Percentiles rank a stretch among this genome's conserved stretches.
These are phyloP conservation scores for Cinchona pubescens DNA, from an alignment of 257 asterid species.

Conservation along the genomic window DNA sequence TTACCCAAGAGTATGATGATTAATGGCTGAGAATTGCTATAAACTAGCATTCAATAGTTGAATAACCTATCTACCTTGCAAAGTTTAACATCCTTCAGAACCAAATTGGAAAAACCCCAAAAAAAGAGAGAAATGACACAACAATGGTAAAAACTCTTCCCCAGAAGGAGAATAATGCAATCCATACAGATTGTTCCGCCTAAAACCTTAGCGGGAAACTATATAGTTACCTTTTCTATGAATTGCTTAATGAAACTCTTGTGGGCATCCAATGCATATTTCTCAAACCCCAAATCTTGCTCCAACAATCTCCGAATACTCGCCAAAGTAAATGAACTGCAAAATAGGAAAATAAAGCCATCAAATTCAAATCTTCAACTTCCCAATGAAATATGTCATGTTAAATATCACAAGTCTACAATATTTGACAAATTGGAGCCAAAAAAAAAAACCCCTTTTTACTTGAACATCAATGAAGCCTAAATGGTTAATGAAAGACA, in stretches of 20 bases:
- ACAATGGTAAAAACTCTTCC: too few species aligned
- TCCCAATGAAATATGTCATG: not conserved
- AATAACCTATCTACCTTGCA: not conserved
- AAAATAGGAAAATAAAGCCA: constrained; percentile 29
- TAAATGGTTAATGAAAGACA: too few species aligned
- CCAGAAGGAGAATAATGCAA: too few species aligned
- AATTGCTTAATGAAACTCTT: constrained; percentile 57
- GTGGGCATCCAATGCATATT: constrained; percentile 67
- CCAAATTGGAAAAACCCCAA: not conserved
- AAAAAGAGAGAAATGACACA: not conserved
- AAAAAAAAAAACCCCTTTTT: not conserved
- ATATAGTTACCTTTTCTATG: constrained; percentile 56
- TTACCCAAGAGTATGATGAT: too few species aligned
- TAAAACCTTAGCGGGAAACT: not conserved
- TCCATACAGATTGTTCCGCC: not conserved
- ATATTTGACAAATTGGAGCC: not conserved
- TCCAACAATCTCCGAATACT: constrained; percentile 76
- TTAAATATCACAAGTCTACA: too few species aligned
- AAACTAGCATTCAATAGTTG: not conserved
- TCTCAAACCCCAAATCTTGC: constrained; percentile 72
- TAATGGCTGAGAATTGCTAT: not conserved
- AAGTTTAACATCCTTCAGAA: not conserved
- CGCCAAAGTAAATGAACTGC: constrained; percentile 70
- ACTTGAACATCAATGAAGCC: too few species aligned
- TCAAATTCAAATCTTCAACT: constrained; percentile 13